Percentiles rank a stretch among this genome's conserved stretches.
Evolutionary conservation across 805 yeast species (phyloP).

Genomic region (Wickerhamomyces bisporus): DNA sequence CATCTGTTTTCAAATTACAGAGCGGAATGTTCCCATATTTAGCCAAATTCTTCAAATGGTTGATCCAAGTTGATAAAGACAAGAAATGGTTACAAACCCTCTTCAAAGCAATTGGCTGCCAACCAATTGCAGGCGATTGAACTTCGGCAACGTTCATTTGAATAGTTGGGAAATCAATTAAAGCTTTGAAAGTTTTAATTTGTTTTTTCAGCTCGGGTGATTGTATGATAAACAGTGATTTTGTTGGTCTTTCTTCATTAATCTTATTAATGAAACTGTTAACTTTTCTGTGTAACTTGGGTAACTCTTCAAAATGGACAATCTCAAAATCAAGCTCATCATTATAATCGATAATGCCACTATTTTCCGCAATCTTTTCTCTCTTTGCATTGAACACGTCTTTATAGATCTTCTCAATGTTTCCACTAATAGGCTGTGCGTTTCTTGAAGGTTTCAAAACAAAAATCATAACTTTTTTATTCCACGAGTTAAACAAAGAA

Average conservation of each 20-base stretch:
- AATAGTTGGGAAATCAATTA: conserved; percentile 57
- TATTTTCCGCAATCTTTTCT: conserved; percentile 36
- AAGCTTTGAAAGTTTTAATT: conserved; percentile 37
- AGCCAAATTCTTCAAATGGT: conserved; percentile 59
- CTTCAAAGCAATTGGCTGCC: conserved; percentile 68
- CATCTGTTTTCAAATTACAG: conserved; percentile 77
- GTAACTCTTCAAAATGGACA: conserved; percentile 46
- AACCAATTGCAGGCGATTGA: conserved; percentile 67
- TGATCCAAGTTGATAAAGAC: conserved; percentile 68
- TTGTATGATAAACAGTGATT: conserved; percentile 63
- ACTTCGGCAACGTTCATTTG: conserved; percentile 54
- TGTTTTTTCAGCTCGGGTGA: conserved; percentile 56
- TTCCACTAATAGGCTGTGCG: conserved; percentile 61
- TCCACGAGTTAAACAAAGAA: conserved; percentile 63
- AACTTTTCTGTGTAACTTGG: conserved; percentile 53
- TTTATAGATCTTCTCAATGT: conserved; percentile 47
- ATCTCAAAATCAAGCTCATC: conserved; percentile 49
- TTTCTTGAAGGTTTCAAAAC: conserved; percentile 62
- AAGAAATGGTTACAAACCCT: conserved; percentile 66
- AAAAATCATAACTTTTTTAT: conserved; percentile 41
- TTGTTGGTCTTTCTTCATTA: conserved; percentile 63
- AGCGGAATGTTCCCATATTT: conserved; percentile 77
- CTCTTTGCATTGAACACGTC: conserved; percentile 47
- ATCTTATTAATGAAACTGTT: conserved; percentile 48
- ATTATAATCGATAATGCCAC: conserved; percentile 48